These are phyloP conservation scores for Cercospora citrullina DNA, from an alignment of 2,329 filamentous ascomycete genomes.

Conservation along the genomic window DNA sequence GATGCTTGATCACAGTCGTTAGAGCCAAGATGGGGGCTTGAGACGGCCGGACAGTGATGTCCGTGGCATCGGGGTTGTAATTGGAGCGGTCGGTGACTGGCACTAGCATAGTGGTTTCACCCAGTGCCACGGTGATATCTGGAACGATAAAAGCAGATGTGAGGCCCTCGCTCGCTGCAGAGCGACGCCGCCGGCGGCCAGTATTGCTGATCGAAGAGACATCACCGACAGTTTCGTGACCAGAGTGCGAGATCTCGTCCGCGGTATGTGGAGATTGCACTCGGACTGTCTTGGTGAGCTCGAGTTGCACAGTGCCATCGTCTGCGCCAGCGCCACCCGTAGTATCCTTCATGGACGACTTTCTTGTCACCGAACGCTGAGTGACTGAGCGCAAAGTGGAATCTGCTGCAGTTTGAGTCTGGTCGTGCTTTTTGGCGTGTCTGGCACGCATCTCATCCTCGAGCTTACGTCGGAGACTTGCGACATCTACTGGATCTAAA, in stretches of 20 bases:
- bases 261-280: slow-evolving; percentile 41
- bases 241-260: slow-evolving; percentile 35
- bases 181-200: slow-evolving; percentile 48
- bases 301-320: slow-evolving; percentile 39
- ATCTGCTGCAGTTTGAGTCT: slow-evolving; percentile 33
- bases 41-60: slow-evolving; percentile 60
- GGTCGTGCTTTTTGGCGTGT: slow-evolving; percentile 7
- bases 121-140: slow-evolving; percentile 56
- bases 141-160: slow-evolving; percentile 66
- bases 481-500: slow-evolving; percentile 55
- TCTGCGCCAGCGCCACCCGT: slow-evolving; percentile 40
- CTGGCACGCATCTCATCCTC: slow-evolving; percentile 51
- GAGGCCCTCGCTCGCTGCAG: slow-evolving; percentile 50
- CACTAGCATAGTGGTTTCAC: slow-evolving; percentile 30
- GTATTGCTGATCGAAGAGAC: slow-evolving; percentile 52
- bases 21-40: slow-evolving; percentile 72
- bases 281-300: slow-evolving; percentile 37
- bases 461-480: slow-evolving; percentile 54
- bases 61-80: slow-evolving; percentile 49
- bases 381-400: slow-evolving; percentile 44
- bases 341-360: slow-evolving; percentile 57
- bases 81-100: slow-evolving; percentile 37
- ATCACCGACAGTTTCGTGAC: slow-evolving; percentile 38
- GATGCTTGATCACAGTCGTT: slow-evolving; percentile 76
- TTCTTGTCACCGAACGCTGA: slow-evolving; percentile 48